Evolutionary conservation across 768 basidiomycete genomes (phyloP).

Genomic region (Amanita jacksonii): DNA sequence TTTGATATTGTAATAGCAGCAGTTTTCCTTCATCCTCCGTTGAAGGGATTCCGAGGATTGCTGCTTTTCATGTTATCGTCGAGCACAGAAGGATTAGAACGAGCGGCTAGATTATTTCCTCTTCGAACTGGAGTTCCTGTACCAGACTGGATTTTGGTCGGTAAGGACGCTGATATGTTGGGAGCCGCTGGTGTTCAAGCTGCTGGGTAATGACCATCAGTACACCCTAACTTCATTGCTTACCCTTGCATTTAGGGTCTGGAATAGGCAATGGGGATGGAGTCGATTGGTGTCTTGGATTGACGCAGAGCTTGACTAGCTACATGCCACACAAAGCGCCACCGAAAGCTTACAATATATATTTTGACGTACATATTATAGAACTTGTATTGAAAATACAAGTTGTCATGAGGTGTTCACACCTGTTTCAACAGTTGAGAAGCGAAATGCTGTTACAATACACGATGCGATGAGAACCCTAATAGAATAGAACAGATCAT

Average conservation of each 20-base stretch:
- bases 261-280: constrained; percentile 24
- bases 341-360: constrained; percentile 7
- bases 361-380: constrained; percentile 8
- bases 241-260: constrained; percentile 12
- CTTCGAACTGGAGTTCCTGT: constrained; percentile 70
- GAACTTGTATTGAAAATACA: constrained; percentile 7
- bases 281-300: constrained; percentile 11
- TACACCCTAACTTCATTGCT: background rate
- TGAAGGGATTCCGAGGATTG: constrained; percentile 20
- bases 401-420: constrained; percentile 5
- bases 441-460: constrained; percentile 72
- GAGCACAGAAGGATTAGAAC: constrained; percentile 51
- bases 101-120: constrained; percentile 66
- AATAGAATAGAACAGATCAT: constrained; percentile 61
- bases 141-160: constrained; percentile 72
- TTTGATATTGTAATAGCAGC: constrained; percentile 26
- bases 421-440: constrained; percentile 45
- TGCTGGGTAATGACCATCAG: constrained; percentile 50
- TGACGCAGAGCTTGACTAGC: constrained; percentile 3
- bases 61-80: constrained; percentile 54
- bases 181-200: constrained; percentile 70
- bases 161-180: constrained; percentile 37
- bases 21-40: constrained; percentile 64
- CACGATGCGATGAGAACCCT: constrained; percentile 66
- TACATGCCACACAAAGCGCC: constrained; percentile 5